These are phyloP conservation scores for Scedosporium apiospermum DNA, from an alignment of 2,329 filamentous ascomycete species.

Conservation along the genomic window DNA sequence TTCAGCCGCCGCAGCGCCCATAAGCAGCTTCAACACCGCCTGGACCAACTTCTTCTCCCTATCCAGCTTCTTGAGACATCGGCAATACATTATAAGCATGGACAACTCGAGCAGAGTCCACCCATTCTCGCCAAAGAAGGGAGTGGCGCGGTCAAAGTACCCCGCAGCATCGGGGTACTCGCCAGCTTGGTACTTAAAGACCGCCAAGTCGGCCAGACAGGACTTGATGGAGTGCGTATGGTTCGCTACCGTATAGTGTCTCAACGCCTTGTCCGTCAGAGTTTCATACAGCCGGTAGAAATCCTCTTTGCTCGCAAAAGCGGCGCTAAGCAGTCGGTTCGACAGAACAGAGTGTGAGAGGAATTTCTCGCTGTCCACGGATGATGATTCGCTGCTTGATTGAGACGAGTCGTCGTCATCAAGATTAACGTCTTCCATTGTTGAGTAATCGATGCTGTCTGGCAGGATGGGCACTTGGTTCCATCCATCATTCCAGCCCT, in stretches of 20 bases:
- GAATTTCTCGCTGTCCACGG: background rate
- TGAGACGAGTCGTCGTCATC: constrained; percentile 26
- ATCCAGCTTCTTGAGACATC: constrained; percentile 68
- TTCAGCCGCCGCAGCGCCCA: constrained; percentile 52
- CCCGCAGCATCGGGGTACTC: constrained; percentile 66
- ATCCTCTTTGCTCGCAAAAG: constrained; percentile 50
- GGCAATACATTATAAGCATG: constrained; percentile 77
- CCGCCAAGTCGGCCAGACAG: constrained; percentile 74
- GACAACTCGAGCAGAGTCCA: constrained; percentile 76
- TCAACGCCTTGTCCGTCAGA: constrained; percentile 75
- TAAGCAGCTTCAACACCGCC: constrained; percentile 63
- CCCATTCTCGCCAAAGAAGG: constrained; percentile 65
- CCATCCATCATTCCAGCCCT: constrained; percentile 74
- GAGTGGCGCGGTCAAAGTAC: constrained; percentile 70
- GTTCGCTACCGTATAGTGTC: constrained; percentile 72
- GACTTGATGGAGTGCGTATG: constrained; percentile 69
- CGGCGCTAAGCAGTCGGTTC: constrained; percentile 48
- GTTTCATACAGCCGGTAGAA: constrained; percentile 63
- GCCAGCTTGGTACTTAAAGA: constrained; percentile 67
- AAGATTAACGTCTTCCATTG: constrained; percentile 50
- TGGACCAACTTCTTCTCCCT: constrained; percentile 71
- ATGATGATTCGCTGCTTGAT: background rate
- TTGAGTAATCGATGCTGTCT: constrained; percentile 28
- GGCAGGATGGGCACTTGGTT: constrained; percentile 41
- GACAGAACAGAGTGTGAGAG: constrained; percentile 33